Percentiles rank a stretch among this genome's conserved stretches.
phyloP scores from a whole-genome alignment of 306 rosid species.

The Prunus mongolica region DNA sequence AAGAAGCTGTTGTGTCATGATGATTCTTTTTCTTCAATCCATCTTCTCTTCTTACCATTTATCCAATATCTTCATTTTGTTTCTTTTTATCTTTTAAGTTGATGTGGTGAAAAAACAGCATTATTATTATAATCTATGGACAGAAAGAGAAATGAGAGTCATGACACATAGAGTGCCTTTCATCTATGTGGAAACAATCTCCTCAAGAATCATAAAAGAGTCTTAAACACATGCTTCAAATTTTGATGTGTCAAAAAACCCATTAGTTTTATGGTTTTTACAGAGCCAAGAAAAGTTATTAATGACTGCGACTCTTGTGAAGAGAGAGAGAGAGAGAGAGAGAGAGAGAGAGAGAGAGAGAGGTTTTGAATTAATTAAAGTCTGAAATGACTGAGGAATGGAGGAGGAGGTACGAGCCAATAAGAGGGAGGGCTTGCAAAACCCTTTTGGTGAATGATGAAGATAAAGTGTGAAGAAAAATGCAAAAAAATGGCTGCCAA shows the following conservation, averaged over 20 bases:
- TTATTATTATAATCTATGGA: background rate
- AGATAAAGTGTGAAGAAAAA: slow-evolving; percentile 3
- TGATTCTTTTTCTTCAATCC: slow-evolving; percentile 12
- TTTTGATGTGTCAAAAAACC: background rate
- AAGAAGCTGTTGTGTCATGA: slow-evolving; percentile 2
- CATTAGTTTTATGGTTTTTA: background rate
- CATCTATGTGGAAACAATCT: background rate
- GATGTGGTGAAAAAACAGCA: background rate
- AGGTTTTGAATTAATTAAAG: background rate
- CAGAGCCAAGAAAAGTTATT: background rate
- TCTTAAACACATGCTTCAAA: background rate
- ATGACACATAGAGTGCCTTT: background rate
- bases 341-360: background rate
- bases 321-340: background rate
- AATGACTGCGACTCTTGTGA: background rate
- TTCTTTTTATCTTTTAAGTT: background rate
- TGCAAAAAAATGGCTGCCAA: slow-evolving; percentile 7
- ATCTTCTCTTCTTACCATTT: background rate
- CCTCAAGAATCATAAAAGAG: background rate
- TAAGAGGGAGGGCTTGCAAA: too few species aligned
- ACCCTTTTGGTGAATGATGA: background rate
- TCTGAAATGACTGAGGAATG: slow-evolving; percentile 11
- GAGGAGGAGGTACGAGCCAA: too few species aligned
- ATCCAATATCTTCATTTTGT: background rate
- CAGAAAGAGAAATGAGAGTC: background rate